Evolutionary conservation across 805 yeast species (phyloP).

Genomic region (Myxozyma monticola): DNA sequence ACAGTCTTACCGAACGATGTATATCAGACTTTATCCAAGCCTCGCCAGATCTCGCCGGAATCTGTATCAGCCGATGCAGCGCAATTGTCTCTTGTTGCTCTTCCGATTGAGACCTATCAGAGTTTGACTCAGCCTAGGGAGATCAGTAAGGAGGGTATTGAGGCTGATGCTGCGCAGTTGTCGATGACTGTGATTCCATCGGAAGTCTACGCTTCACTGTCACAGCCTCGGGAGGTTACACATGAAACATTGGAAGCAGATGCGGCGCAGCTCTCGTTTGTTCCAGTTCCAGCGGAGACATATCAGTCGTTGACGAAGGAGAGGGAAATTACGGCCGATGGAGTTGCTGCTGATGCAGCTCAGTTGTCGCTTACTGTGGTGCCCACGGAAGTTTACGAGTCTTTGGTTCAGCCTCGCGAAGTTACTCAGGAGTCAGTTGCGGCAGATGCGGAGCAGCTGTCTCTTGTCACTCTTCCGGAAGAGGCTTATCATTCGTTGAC

Average conservation of each 20-base stretch:
- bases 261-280: not conserved
- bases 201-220: too few species aligned
- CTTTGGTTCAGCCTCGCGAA: conserved; percentile 7
- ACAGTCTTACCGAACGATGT: conserved; percentile 10
- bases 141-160: not conserved
- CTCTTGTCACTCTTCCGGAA: conserved; percentile 28
- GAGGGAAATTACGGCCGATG: conserved; percentile 2
- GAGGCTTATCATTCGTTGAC: conserved; percentile 27
- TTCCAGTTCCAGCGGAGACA: conserved; percentile 32
- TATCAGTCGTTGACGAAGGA: conserved; percentile 9
- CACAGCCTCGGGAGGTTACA: conserved; percentile 3
- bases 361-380: conserved; percentile 9
- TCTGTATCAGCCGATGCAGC: conserved; percentile 9
- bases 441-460: conserved; percentile 2
- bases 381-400: conserved; percentile 28
- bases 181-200: conserved; percentile 4
- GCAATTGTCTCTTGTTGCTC: conserved; percentile 1
- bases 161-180: too few species aligned
- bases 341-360: conserved; percentile 9
- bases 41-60: conserved; percentile 1
- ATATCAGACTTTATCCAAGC: conserved; percentile 1
- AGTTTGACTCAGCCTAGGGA: too few species aligned
- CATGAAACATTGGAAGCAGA: conserved; percentile 3
- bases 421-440: conserved; percentile 4
- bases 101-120: conserved; percentile 21